phyloP scores from a whole-genome alignment of 371 early-diverging fungal genomes.

The Mortierella sp. region DNA sequence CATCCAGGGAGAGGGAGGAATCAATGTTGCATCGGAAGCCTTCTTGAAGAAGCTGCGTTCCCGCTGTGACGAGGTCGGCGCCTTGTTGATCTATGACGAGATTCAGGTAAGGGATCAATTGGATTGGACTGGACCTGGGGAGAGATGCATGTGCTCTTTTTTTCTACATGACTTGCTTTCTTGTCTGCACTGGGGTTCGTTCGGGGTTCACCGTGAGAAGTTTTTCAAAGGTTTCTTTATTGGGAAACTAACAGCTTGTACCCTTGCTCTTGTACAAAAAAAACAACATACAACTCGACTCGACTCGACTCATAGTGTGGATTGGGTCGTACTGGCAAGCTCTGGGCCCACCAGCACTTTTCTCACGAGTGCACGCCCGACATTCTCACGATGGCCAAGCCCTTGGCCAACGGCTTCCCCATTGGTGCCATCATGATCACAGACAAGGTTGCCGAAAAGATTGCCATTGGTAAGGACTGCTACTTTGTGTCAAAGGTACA shows the following conservation, averaged over 20 bases:
- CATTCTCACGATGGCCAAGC: constrained; percentile 95
- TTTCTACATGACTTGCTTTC: not conserved
- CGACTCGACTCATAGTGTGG: constrained; percentile 74
- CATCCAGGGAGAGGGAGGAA: constrained; percentile 97
- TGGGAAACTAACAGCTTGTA: constrained; percentile 8
- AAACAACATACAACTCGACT: not conserved
- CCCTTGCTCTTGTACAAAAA: not conserved
- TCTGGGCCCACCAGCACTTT: constrained; percentile 89
- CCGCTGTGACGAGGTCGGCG: constrained; percentile 85
- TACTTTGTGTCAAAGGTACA: not conserved
- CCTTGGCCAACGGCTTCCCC: constrained; percentile 96
- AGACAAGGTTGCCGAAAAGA: constrained; percentile 81
- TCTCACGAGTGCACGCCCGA: constrained; percentile 84
- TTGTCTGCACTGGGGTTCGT: not conserved
- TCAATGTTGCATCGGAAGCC: constrained; percentile 75
- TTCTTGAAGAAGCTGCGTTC: constrained; percentile 84
- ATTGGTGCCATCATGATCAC: constrained; percentile 91
- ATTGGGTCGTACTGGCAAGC: constrained; percentile 90
- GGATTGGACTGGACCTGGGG: not conserved
- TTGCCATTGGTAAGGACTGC: constrained; percentile 70
- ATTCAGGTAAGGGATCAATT: constrained; percentile 77
- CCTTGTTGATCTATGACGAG: constrained; percentile 94
- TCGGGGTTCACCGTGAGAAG: constrained; percentile 13
- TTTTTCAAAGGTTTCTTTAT: not conserved
- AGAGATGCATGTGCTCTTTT: not conserved